Evolutionary conservation across 2,329 filamentous ascomycete genomes (phyloP).

Genomic region (Colletotrichum noveboracense): DNA sequence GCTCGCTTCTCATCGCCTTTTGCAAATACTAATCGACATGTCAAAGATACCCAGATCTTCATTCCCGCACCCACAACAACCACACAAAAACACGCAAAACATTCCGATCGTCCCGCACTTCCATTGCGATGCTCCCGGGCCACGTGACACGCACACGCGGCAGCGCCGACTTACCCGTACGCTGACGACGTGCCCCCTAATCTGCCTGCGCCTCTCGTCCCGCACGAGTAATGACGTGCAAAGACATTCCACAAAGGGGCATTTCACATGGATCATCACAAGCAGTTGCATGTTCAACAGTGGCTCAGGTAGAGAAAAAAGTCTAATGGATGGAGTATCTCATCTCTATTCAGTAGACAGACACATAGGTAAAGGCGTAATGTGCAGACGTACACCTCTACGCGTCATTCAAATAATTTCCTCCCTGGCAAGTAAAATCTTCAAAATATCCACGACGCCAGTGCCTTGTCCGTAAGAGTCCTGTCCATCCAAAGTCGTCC

Average conservation of each 20-base stretch:
- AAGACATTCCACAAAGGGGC: background rate
- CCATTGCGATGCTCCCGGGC: background rate
- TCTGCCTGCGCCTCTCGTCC: background rate
- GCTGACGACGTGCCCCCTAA: background rate
- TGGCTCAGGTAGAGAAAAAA: background rate
- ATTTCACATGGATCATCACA: background rate
- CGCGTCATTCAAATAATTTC: constrained; percentile 12
- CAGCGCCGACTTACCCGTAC: background rate
- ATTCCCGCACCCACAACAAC: background rate
- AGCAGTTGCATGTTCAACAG: background rate
- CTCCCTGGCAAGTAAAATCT: constrained; percentile 3
- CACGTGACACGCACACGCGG: background rate
- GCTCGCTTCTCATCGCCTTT: background rate
- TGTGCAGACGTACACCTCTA: constrained; percentile 9
- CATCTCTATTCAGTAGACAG: constrained; percentile 12
- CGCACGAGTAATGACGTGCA: background rate
- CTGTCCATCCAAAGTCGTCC: constrained; percentile 20
- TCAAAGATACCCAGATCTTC: background rate
- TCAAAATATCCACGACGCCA: constrained; percentile 18
- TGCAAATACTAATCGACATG: background rate
- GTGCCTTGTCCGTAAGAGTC: constrained; percentile 17
- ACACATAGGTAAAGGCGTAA: constrained; percentile 1
- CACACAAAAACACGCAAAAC: background rate
- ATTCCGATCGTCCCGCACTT: background rate
- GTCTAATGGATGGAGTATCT: background rate